These are phyloP conservation scores for Microbotryum intermedium DNA, from an alignment of 1,284 basidiomycete genomes.

Conservation along the genomic window DNA sequence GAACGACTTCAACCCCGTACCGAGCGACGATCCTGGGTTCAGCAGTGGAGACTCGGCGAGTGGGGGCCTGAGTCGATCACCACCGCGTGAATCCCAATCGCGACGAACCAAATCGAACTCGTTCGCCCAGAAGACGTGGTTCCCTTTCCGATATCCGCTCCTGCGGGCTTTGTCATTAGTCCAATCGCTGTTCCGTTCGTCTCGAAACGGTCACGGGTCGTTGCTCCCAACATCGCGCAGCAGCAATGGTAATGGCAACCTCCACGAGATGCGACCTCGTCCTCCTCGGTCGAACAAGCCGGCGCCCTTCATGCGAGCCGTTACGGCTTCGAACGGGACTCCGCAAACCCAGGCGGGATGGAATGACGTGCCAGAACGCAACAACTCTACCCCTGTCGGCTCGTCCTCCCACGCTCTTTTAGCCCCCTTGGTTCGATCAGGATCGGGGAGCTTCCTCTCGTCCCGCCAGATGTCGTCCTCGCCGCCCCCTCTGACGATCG, in stretches of 20 bases:
- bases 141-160: conserved; percentile 8
- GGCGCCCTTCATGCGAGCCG: conserved; percentile 20
- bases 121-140: not conserved
- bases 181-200: not conserved
- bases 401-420: not conserved
- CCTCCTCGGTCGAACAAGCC: conserved; percentile 16
- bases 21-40: no score
- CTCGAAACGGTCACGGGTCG: not conserved
- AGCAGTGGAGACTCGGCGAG: not conserved
- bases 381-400: conserved; percentile 1
- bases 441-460: no score
- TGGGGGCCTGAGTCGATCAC: not conserved
- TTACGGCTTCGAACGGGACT: not conserved
- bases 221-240: not conserved
- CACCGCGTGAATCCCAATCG: not conserved
- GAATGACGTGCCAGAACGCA: conserved; percentile 18
- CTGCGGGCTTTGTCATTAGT: conserved; percentile 12
- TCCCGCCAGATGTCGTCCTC: no score
- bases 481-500: no score
- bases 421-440: no score
- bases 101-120: not conserved
- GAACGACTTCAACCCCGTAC: no score
- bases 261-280: conserved; percentile 11
- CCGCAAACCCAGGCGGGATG: conserved; percentile 1
- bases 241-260: not conserved